Conservation (phyloP, 208 protist genomes). For the Leishmania tropica region DNA sequence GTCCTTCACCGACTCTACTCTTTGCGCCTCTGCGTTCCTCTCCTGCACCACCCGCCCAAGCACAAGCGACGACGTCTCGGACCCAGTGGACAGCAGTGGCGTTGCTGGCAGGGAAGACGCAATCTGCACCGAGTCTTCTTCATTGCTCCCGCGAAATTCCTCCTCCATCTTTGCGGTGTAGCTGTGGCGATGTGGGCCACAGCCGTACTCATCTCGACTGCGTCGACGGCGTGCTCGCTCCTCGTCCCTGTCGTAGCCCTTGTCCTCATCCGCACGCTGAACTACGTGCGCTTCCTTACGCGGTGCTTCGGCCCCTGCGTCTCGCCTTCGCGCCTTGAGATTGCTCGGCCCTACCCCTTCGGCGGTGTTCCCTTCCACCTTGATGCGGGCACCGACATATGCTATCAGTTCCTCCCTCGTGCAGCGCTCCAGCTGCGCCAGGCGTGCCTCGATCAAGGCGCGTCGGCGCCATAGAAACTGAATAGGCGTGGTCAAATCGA, state of each 20-base stretch:
- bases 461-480: slow-evolving; percentile 50
- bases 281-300: not conserved
- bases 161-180: not conserved
- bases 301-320: not conserved
- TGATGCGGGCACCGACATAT: slow-evolving; percentile 37
- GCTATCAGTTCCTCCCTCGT: slow-evolving; percentile 40
- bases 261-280: not conserved
- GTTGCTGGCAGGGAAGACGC: not conserved
- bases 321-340: not conserved
- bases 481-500: slow-evolving; percentile 43
- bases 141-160: not conserved
- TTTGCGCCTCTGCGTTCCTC: not conserved
- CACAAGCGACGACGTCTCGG: not conserved
- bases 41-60: not conserved
- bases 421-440: slow-evolving; percentile 58
- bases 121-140: not conserved
- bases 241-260: not conserved
- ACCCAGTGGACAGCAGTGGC: not conserved
- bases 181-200: not conserved
- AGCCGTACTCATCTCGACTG: not conserved
- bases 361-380: slow-evolving; percentile 1
- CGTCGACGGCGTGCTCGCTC: not conserved
- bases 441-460: slow-evolving; percentile 40
- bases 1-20: not conserved
- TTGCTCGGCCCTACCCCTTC: not conserved